Evolutionary conservation across 1,284 basidiomycete species (phyloP).

Genomic region (Fereydounia khargensis): DNA sequence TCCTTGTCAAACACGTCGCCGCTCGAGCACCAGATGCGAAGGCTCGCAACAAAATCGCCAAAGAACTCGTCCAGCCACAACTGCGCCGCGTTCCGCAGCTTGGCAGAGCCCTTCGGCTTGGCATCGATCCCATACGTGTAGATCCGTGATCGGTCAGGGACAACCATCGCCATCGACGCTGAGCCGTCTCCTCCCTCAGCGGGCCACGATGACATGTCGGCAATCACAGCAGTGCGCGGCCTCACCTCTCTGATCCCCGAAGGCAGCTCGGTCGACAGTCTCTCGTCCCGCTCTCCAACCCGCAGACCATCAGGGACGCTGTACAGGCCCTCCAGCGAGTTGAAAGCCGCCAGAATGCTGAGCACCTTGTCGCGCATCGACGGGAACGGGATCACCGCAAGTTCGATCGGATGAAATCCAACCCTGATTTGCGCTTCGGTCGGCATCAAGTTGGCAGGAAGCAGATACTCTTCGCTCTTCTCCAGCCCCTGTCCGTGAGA

Average conservation of each 20-base stretch:
- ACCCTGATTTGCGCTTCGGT: conserved; percentile 33
- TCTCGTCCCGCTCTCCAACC: too few species aligned
- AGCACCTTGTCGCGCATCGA: conserved; percentile 27
- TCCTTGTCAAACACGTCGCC: conserved; percentile 34
- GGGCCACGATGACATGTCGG: conserved; percentile 30
- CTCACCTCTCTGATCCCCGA: too few species aligned
- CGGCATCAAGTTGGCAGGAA: conserved; percentile 33
- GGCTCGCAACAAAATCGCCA: conserved; percentile 19
- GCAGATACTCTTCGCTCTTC: conserved; percentile 9
- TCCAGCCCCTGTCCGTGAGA: conserved; percentile 3
- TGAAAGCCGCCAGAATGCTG: conserved; percentile 27
- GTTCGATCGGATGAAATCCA: conserved; percentile 32
- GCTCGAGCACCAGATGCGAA: conserved; percentile 28
- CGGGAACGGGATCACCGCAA: conserved; percentile 30
- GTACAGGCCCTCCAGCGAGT: conserved; percentile 20
- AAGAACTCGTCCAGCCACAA: conserved; percentile 29
- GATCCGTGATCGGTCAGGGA: conserved; percentile 22
- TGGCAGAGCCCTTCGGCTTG: conserved; percentile 30
- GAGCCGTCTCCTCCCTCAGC: not conserved
- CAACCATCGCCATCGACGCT: conserved; percentile 11
- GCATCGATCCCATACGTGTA: conserved; percentile 30
- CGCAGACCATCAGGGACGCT: conserved; percentile 12
- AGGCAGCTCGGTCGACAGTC: too few species aligned
- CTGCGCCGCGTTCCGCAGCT: conserved; percentile 26
- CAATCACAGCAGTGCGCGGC: conserved; percentile 22